Base-by-base conservation (phyloP, 2,329 filamentous ascomycete species). In the Fusarium concolor region DNA sequence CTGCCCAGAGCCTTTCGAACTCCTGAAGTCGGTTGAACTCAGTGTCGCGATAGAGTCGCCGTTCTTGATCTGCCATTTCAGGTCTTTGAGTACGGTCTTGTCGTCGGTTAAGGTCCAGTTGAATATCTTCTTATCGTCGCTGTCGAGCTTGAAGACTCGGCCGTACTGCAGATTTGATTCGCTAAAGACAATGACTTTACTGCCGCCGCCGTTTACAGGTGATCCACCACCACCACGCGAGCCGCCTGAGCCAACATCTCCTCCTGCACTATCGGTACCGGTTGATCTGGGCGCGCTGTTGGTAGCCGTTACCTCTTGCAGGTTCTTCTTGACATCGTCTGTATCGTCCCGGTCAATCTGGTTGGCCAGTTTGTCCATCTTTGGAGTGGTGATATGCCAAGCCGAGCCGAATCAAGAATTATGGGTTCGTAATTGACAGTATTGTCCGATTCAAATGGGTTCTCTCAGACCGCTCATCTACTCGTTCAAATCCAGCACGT, bases 291-390 rank as follows among this genome's bases (percentile, higher is more conserved):
- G 17, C 18, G 15, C 12, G 12, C 29, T 12, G 12, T 31, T 31
- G 10, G 29, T 35, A 28, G 39, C 49, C 28, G 52, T 45, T 12
- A 22, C 28, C 9, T 31, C 18, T 56, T 60, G 47, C 35, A 62
- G 17, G 8, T 42, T 29, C 17, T 62, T 56, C 18, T 53, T 35
- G 15, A 46, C 26, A 17, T 63, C 44, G 31, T 18, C 33, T 10
- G 44, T 28, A 12, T 46, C 56, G n/a, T 62, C 52, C n/a, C 43
- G 42, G 33, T 43, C 41, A 24, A 44, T 22, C 22, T 45, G 49
- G 12, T 58, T 28, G 33, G 43, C 61, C 29, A 69, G 31, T n/a
- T 18, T 41, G 9, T 70, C 66, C 66, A 68, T 68, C 15, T 50
- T 58, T 42, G 31, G 31, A 26, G 26, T 26, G 14, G 22, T 38